Evolutionary conservation across 1,284 basidiomycete species (phyloP).

Genomic region (Trichosporon ovoides): DNA sequence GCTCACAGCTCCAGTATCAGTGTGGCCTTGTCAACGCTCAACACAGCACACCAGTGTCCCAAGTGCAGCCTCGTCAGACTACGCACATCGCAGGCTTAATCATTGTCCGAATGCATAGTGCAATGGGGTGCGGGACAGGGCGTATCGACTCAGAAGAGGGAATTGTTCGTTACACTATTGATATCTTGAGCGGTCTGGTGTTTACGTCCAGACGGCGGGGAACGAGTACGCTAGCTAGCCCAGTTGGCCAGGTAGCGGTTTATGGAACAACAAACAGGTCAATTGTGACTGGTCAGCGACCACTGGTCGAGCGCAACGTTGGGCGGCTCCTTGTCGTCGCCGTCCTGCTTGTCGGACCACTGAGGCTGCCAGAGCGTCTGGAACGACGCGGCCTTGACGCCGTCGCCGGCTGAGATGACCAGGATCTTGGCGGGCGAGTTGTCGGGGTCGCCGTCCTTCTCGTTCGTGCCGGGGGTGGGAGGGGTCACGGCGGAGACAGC

Average conservation of each 20-base stretch:
- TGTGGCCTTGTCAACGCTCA: too few relatives aligned
- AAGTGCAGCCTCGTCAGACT: too few relatives aligned
- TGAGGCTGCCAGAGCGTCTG: constrained; percentile 82
- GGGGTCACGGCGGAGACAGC: constrained; percentile 38
- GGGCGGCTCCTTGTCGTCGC: constrained; percentile 58
- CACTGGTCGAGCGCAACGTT: constrained; percentile 62
- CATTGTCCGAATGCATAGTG: constrained; percentile 3
- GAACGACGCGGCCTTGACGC: constrained; percentile 56
- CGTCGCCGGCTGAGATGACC: constrained; percentile 63
- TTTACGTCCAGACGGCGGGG: not conserved
- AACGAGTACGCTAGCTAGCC: not conserved
- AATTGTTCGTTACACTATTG: constrained; percentile 2
- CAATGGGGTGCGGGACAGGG: not conserved
- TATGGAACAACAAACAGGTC: not conserved
- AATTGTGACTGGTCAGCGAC: constrained; percentile 63
- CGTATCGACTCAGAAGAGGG: not conserved
- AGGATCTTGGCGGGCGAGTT: constrained; percentile 79
- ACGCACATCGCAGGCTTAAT: not conserved
- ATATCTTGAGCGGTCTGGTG: not conserved
- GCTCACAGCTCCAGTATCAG: too few relatives aligned
- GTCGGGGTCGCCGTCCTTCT: constrained; percentile 56
- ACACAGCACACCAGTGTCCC: too few relatives aligned
- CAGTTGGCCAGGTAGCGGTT: not conserved
- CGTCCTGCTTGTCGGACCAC: constrained; percentile 60
- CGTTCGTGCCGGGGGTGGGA: constrained; percentile 36